Conservation (phyloP, 2,329 filamentous ascomycete genomes). For the Paramyrothecium sp. region DNA sequence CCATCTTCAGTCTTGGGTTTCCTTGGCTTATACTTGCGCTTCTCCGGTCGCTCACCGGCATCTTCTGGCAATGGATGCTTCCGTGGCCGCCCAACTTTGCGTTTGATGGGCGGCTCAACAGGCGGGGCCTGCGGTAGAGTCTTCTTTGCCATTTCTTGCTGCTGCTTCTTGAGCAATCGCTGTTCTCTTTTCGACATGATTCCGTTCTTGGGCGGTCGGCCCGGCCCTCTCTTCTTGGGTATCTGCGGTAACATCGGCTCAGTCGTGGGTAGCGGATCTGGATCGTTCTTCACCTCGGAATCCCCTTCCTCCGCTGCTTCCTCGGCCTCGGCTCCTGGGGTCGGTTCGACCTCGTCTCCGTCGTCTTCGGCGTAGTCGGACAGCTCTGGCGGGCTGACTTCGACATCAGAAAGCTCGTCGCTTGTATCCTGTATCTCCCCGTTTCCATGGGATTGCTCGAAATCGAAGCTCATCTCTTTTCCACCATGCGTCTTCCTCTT, state of each 20-base stretch:
- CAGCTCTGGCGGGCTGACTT: conserved; percentile 37
- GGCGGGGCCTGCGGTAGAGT: conserved; percentile 45
- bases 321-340: conserved; percentile 23
- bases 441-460: conserved; percentile 60
- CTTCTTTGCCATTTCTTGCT: conserved; percentile 48
- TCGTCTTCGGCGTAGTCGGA: conserved; percentile 37
- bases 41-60: conserved; percentile 54
- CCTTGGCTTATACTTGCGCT: conserved; percentile 65
- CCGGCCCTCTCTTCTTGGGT: conserved; percentile 71
- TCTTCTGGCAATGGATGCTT: conserved; percentile 62
- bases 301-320: conserved; percentile 19
- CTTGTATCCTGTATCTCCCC: conserved; percentile 57
- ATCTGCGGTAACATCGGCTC: conserved; percentile 40
- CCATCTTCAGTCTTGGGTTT: conserved; percentile 54
- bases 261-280: conserved; percentile 26
- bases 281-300: conserved; percentile 24
- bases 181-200: conserved; percentile 79
- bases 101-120: conserved; percentile 54
- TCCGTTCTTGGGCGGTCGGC: conserved; percentile 79
- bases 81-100: conserved; percentile 63
- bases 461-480: conserved; percentile 73
- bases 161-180: conserved; percentile 58
- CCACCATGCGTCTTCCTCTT: conserved; percentile 54
- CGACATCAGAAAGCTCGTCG: conserved; percentile 47
- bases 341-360: conserved; percentile 22